These are phyloP conservation scores for Amesomyces nigricolor DNA, from an alignment of 2,329 filamentous ascomycete species.

Conservation along the genomic window DNA sequence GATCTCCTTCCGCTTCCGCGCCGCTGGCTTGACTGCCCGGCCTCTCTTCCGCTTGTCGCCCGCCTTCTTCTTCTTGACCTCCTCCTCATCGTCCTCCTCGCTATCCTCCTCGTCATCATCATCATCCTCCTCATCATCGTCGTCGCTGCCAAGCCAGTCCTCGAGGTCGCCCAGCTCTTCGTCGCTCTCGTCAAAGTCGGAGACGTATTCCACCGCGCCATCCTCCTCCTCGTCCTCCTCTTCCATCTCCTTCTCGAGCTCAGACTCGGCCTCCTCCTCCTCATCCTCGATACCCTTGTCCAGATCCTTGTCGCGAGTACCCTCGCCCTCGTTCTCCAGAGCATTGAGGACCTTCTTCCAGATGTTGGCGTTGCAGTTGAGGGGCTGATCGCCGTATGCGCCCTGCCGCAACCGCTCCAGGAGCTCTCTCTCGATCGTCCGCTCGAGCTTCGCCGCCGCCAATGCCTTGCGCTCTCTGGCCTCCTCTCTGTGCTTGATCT, in stretches of 20 bases:
- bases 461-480: slow-evolving; percentile 65
- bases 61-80: slow-evolving; percentile 48
- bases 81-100: slow-evolving; percentile 42
- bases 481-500: slow-evolving; percentile 71
- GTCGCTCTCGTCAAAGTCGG: slow-evolving; percentile 79
- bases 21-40: slow-evolving; percentile 42
- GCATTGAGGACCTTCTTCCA: slow-evolving; percentile 96
- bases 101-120: slow-evolving; percentile 53
- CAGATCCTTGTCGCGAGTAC: slow-evolving; percentile 75
- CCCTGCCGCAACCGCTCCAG: slow-evolving; percentile 87
- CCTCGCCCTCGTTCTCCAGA: slow-evolving; percentile 82
- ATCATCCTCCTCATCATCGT: slow-evolving; percentile 52
- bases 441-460: slow-evolving; percentile 86
- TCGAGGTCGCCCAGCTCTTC: slow-evolving; percentile 76
- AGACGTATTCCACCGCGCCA: slow-evolving; percentile 85
- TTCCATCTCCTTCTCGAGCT: slow-evolving; percentile 58
- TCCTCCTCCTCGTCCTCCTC: slow-evolving; percentile 69
- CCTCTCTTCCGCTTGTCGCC: slow-evolving; percentile 53
- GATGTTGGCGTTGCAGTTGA: slow-evolving; percentile 91
- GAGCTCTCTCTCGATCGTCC: slow-evolving; percentile 90
- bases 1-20: slow-evolving; percentile 69
- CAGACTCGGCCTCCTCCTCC: slow-evolving; percentile 62
- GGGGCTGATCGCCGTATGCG: slow-evolving; percentile 86
- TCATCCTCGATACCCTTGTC: slow-evolving; percentile 82
- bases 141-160: slow-evolving; percentile 84